Percentiles rank a stretch among this genome's conserved stretches.
Conservation (phyloP, 2,329 filamentous ascomycete genomes). For the Alternaria sp. region DNA sequence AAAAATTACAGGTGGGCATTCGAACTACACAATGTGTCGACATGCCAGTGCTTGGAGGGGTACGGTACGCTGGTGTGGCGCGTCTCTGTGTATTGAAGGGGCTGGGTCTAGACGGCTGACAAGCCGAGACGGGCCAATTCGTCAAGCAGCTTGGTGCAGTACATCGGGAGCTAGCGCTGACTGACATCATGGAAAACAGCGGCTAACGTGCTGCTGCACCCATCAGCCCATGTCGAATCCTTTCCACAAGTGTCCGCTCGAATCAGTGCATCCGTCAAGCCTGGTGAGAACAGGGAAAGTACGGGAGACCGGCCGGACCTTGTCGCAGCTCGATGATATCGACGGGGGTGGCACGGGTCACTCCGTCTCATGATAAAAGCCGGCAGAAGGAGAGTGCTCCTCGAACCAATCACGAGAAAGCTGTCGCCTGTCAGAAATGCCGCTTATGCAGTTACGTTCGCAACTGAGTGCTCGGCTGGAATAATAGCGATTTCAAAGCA, state of each 20-base stretch:
- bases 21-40: neutral
- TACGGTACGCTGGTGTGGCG: neutral
- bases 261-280: conserved; percentile 37
- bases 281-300: conserved; percentile 36
- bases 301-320: conserved; percentile 44
- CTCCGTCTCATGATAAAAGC: conserved; percentile 39
- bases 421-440: conserved; percentile 38
- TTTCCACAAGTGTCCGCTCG: conserved; percentile 40
- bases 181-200: conserved; percentile 42
- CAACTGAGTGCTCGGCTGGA: conserved; percentile 45
- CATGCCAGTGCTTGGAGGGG: neutral
- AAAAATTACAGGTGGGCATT: neutral
- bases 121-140: conserved; percentile 30
- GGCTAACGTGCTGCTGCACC: conserved; percentile 37
- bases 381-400: conserved; percentile 36
- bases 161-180: conserved; percentile 33
- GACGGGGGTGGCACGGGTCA: conserved; percentile 44
- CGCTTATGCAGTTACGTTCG: conserved; percentile 53
- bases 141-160: conserved; percentile 25
- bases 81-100: conserved; percentile 7
- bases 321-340: conserved; percentile 33
- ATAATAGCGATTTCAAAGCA: conserved; percentile 46
- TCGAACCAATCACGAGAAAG: conserved; percentile 38
- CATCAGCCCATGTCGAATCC: conserved; percentile 50
- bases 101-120: conserved; percentile 21